Base-by-base conservation (phyloP, 2,329 filamentous ascomycete genomes). In the Teratosphaeria zuluensis region DNA sequence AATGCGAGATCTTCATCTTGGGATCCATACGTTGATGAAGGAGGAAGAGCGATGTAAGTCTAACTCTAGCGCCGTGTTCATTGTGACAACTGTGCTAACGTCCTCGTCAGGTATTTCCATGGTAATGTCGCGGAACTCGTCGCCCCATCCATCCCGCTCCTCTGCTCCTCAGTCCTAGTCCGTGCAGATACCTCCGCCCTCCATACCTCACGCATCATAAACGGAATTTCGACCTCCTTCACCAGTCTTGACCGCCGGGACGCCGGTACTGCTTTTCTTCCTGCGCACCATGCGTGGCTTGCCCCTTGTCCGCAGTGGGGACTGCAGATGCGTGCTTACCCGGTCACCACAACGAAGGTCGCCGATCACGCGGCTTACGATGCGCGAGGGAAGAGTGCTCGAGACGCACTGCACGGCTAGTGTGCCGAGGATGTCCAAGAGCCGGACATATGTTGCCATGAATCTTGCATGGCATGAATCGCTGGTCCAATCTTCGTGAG, bases 131-230 rank as follows among this genome's bases (percentile, higher is more conserved):
- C 66, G 66, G 67, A 54, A 67, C 69, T 69, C 55, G 33, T 57
- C 59, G 68, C 70, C 70, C 72, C 70, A 64, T 72, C 68, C 74
- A 73, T 74, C 76, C 77, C 66, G 76, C 65, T 70, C 72, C 76
- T 75, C 75, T 72, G 62, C 63, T 61, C 63, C 63, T 69, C 68
- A 64, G 70, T 72, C 63, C 63, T 68, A 69, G 69, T 68, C 72
- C 68, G 69, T 66, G 64, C 64, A 63, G 66, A 69, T 66, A 69
- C 67, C 68, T 55, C 32, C 24, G 52, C 24, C 52, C 32, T 21
- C 19, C 42, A 19, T 2, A n/a, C 52, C 14, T 53, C 52, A 28
- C 52, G 52, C 16, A 4, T 32, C 28, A n/a, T 31, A 53, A 31
- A 53, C 28, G 52, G 28, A 35, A 31, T 16, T 35, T 53, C 28